Base-by-base conservation (phyloP, 2,329 filamentous ascomycete species). In the Aspergillus novoparasiticus region DNA sequence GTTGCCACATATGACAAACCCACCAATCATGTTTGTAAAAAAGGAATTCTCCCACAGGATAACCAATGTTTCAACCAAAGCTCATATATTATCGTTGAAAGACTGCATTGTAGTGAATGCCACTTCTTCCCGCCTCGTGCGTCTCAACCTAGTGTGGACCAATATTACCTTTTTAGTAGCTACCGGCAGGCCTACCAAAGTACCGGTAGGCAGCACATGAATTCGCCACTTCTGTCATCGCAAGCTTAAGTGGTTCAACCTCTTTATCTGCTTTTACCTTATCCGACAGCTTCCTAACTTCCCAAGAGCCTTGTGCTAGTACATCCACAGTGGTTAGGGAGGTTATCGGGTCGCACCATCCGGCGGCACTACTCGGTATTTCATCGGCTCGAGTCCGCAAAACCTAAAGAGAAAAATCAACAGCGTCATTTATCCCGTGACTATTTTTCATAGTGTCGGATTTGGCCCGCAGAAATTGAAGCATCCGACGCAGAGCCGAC, bases 151-250 rank as follows among this genome's bases (percentile, higher is more conserved):
- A 41, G 36, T 16, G 36, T 19, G 36, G 36, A 41, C 39, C 39
- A 41, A 41, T 41, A 41, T n/a, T 41, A 9, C 14, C 16, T 41
- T 41, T 41, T 41, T 41, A 19, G 36, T 41, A 41, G 39, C 39
- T 41, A 41, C 45, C 30, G 16, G 16, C 12, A 30, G n/a, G n/a
- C 32, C 32, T 34, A 34, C 30, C 21, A 46, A 48, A 32, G 56
- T 23, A 34, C 10, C 3, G 11, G 32, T 34, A 34, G 32, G 10
- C 21, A 41, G 53, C 26, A 51, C 16, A 32, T 41, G 21, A 41
- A 14, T 23, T 58, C 23, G 59, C 59, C 59, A 61, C 59, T 57
- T 23, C 21, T 57, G 28, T 61, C 59, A 61, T 55, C n/a, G 39
- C 56, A 45, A 46, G 41, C 21, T 34, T 34, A 34, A 50, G 43